Evolutionary conservation across 129 eudicot species (phyloP).

Genomic region (Helianthus annuus): DNA sequence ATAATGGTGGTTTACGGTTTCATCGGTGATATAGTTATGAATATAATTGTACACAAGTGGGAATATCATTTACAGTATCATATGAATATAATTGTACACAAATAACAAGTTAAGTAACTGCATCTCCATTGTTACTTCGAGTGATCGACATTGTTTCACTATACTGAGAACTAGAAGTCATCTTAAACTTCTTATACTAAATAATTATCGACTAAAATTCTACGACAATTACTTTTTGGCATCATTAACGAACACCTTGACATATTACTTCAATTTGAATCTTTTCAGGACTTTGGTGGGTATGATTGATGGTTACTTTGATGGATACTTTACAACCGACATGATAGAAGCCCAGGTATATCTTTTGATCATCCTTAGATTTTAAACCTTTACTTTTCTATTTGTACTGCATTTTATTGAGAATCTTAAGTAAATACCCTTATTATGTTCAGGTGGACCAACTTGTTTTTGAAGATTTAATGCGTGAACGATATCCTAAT

Average conservation of each 20-base stretch:
- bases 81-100: neutral
- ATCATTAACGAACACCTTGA: neutral
- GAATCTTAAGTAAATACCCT: conserved; percentile 14
- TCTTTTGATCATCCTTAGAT: conserved; percentile 3
- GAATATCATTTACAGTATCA: neutral
- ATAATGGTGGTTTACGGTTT: neutral
- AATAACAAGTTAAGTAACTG: conserved; percentile 1
- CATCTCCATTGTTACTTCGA: neutral
- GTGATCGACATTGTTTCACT: neutral
- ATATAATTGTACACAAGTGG: neutral
- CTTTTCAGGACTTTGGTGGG: conserved; percentile 93
- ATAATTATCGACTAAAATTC: neutral
- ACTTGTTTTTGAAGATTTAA: conserved; percentile 94
- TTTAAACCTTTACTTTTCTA: neutral
- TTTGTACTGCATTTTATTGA: neutral
- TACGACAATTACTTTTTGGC: neutral
- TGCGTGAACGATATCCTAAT: conserved; percentile 94
- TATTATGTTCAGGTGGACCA: conserved; percentile 77
- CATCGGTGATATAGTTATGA: neutral
- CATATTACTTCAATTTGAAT: conserved; percentile 23
- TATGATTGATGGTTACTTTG: conserved; percentile 87
- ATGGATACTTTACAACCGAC: conserved; percentile 83
- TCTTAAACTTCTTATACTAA: neutral
- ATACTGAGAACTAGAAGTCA: neutral
- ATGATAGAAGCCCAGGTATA: conserved; percentile 93